phyloP scores from a whole-genome alignment of 2,329 filamentous ascomycete species.

The Fusarium sp. region DNA sequence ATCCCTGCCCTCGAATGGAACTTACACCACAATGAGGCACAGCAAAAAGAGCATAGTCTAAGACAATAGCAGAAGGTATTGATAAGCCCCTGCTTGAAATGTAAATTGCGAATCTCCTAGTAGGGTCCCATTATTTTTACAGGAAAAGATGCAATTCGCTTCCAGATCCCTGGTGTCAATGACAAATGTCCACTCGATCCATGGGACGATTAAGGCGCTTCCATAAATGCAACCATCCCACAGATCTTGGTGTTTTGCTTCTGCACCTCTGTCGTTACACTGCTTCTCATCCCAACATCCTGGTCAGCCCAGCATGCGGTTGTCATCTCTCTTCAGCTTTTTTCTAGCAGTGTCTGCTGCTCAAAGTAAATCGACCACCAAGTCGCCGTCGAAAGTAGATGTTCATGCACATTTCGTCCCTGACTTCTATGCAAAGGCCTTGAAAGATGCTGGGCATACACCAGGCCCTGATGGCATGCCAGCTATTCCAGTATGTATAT shows the following conservation, averaged over 20 bases:
- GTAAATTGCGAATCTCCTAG: neutral
- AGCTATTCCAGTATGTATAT: neutral
- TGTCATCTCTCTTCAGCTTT: neutral
- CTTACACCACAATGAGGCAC: too few relatives aligned
- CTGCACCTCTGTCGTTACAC: neutral
- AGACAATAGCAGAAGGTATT: too few relatives aligned
- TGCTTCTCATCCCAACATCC: neutral
- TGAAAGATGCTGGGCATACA: conserved; percentile 12
- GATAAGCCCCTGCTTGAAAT: neutral
- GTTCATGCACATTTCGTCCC: conserved; percentile 23
- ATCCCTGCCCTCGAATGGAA: too few relatives aligned
- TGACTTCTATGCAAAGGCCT: conserved; percentile 9
- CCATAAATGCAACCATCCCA: neutral
- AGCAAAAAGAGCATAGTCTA: too few relatives aligned
- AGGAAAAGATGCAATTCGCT: neutral
- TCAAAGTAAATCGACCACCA: neutral
- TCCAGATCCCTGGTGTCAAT: neutral
- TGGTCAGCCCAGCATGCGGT: neutral
- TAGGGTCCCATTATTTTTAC: neutral
- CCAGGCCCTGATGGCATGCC: conserved; percentile 23
- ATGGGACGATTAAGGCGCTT: neutral
- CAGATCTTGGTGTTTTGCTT: too few relatives aligned
- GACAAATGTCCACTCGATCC: neutral
- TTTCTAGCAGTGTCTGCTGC: neutral
- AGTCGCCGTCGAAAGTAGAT: conserved; percentile 16